These are phyloP conservation scores for Phyllosticta ampelicida DNA, from an alignment of 2,329 filamentous ascomycete genomes.

Conservation along the genomic window DNA sequence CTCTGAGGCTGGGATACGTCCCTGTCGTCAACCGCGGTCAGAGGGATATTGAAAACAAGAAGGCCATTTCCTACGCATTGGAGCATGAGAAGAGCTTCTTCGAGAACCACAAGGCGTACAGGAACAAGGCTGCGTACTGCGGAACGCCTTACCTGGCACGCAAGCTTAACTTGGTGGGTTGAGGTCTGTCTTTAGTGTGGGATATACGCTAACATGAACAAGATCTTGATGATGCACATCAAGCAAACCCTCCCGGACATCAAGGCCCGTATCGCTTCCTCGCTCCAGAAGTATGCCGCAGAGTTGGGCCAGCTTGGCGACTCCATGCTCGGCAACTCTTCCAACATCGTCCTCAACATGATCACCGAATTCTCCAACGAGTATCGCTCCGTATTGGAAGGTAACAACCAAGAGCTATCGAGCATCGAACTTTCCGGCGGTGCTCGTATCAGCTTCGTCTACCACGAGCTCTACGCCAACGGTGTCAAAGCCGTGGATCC, in stretches of 20 bases:
- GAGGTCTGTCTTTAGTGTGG: not conserved
- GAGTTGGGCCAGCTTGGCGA: conserved; percentile 80
- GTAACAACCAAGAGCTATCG: conserved; percentile 92
- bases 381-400: conserved; percentile 90
- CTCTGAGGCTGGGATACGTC: conserved; percentile 85
- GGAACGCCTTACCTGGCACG: conserved; percentile 93
- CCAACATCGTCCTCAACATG: conserved; percentile 95
- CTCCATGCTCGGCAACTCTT: conserved; percentile 89
- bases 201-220: conserved; percentile 18
- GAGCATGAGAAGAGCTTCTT: conserved; percentile 96
- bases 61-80: conserved; percentile 79
- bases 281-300: conserved; percentile 77
- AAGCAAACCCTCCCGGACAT: conserved; percentile 98
- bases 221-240: conserved; percentile 99
- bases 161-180: conserved; percentile 73
- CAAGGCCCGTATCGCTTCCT: conserved; percentile 91
- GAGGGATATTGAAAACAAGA: conserved; percentile 97
- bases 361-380: conserved; percentile 98
- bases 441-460: conserved; percentile 97
- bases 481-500: conserved; percentile 96
- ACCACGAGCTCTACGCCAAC: conserved; percentile 96
- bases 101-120: conserved; percentile 95
- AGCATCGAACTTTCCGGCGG: conserved; percentile 90
- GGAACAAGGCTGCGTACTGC: conserved; percentile 97
- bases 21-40: conserved; percentile 97